Conservation (phyloP, 78 protist species). For the Dictyostelium citrinum region DNA sequence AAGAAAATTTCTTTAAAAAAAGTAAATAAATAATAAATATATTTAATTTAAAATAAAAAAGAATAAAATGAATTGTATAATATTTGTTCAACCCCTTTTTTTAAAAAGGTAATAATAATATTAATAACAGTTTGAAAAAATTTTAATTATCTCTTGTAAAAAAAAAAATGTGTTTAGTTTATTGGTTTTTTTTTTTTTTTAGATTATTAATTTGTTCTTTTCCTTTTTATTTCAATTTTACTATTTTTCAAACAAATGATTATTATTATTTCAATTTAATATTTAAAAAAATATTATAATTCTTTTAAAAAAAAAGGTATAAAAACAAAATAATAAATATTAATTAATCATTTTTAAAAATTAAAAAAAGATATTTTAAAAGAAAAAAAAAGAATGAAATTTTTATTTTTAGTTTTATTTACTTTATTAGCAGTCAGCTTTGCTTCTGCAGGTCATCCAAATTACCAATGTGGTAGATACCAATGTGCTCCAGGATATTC, state of each 20-base stretch:
- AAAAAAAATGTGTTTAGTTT: neutral
- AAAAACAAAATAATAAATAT: neutral
- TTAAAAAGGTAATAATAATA: neutral
- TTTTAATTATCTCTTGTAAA: too few relatives aligned
- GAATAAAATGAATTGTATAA: neutral
- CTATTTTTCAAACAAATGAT: neutral
- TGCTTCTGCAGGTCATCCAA: neutral
- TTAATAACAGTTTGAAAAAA: neutral
- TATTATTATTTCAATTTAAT: neutral
- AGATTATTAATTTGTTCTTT: neutral
- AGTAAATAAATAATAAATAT: neutral
- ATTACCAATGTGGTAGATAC: constrained; percentile 27
- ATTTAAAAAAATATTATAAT: too few relatives aligned
- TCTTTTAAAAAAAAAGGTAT: neutral
- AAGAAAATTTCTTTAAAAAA: neutral
- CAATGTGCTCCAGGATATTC: neutral
- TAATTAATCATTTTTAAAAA: too few relatives aligned
- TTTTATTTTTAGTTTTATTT: neutral
- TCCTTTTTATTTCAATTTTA: neutral
- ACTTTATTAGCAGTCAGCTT: constrained; percentile 14
- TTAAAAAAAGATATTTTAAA: neutral
- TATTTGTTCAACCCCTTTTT: neutral
- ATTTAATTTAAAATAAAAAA: neutral
- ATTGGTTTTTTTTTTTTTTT: too few relatives aligned
- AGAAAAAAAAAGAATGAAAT: neutral